Percentiles rank a stretch among this genome's conserved stretches.
Conservation (phyloP, 768 basidiomycete species). For the Clitopilus hobsonii region DNA sequence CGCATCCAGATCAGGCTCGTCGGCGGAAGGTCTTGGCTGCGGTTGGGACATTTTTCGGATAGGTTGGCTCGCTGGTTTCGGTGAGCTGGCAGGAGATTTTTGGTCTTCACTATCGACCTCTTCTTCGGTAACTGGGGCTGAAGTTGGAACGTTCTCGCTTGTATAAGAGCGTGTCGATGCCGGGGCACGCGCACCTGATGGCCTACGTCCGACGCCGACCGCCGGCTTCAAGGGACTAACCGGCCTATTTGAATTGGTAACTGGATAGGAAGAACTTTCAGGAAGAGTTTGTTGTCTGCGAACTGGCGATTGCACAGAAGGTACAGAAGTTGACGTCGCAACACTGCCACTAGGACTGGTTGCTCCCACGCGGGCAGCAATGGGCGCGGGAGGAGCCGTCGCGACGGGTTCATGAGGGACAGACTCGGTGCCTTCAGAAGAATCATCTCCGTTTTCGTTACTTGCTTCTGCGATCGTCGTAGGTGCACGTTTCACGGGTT, state of each 20-base stretch:
- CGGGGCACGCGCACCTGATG: slow-evolving; percentile 80
- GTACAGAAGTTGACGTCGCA: neutral
- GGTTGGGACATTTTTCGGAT: slow-evolving; percentile 6
- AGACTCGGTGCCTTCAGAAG: slow-evolving; percentile 7
- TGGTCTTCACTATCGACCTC: slow-evolving; percentile 22
- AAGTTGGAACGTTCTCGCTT: slow-evolving; percentile 35
- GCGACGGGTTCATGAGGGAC: slow-evolving; percentile 10
- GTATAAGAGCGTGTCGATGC: slow-evolving; percentile 35
- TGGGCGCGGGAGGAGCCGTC: slow-evolving; percentile 1
- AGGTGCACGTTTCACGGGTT: slow-evolving; percentile 31
- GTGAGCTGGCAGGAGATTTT: neutral
- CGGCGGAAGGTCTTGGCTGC: slow-evolving; percentile 14
- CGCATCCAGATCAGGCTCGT: slow-evolving; percentile 62
- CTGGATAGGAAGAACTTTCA: neutral
- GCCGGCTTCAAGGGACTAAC: slow-evolving; percentile 23
- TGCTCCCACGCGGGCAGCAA: slow-evolving; percentile 3
- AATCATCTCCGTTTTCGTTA: slow-evolving; percentile 29
- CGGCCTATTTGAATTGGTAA: neutral
- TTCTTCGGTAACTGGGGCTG: slow-evolving; percentile 27
- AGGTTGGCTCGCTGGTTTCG: neutral
- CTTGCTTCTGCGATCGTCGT: slow-evolving; percentile 40
- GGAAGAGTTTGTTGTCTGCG: slow-evolving; percentile 27
- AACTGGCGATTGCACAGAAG: slow-evolving; percentile 12
- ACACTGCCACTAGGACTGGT: slow-evolving; percentile 8
- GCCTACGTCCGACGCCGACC: slow-evolving; percentile 62